Evolutionary conservation across 1,139 yeast species (phyloP), one percentile per base, ranked within the genome.

Genomic region (Zygosaccharomyces sapae): DNA sequence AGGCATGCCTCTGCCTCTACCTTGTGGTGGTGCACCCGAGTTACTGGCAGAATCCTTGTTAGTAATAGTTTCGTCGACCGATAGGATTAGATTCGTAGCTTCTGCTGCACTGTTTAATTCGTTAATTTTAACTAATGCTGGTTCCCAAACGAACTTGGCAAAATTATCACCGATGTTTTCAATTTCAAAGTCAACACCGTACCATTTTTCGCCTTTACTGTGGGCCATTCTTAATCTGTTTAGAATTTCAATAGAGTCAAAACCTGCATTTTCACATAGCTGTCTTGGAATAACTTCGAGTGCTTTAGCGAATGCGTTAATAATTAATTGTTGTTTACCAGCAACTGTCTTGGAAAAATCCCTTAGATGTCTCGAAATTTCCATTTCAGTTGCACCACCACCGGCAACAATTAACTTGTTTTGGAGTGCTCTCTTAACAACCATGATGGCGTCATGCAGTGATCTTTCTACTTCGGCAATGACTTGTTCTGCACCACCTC

Each of bases 371-470:
- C 82, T 87, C 37, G 97, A 89, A 43, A 94, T 66, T 66, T 92
- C 97, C 98, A 92, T 94, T 69, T 92, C 98, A 55, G 89, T 86
- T 40, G 99, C 99, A 54, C 99, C 99, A 55, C 99, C 99, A 50
- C 99, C 99, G 12, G 96, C 97, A 51, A 92, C 98, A 55, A 94
- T 82, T 31, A 80, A 73, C 61, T 81, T 85, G 65, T 89, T 92
- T 63, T 85, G 84, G 41, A 92, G 82, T 1, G 97, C 95, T 62
- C 98, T 79, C 72, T 90, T 90, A 43, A 92, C 97, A 68, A 94
- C 89, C 98, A 92, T 92, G 45, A 92, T 89, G 44, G 98, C 98
- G 70, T 92, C 99, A 64, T 92, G 98, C 57, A 92, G 75, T 3
- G 97, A 90, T 68, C 99, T 80, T 68, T 92, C 98, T 33, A 92